Evolutionary conservation across 306 rosid genomes (phyloP).

Genomic region (Malus sylvestris): DNA sequence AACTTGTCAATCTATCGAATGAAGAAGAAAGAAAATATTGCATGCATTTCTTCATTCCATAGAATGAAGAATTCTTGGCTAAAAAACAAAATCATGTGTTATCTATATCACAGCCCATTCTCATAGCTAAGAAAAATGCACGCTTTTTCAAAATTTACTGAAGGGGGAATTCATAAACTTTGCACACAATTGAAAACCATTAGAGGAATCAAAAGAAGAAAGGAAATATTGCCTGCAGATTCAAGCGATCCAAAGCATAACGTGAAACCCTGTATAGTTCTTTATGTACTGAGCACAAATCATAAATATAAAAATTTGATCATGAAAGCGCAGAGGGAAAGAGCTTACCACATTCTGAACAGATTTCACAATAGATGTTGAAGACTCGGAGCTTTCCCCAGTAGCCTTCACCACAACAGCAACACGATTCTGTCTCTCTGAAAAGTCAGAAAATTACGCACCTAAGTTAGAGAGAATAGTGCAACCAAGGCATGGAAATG

Average conservation of each 20-base stretch:
- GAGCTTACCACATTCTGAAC: conserved; percentile 69
- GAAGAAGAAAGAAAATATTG: background rate
- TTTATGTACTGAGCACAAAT: background rate
- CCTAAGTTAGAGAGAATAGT: background rate
- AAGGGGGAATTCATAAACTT: background rate
- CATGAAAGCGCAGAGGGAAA: conserved; percentile 8
- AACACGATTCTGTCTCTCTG: conserved; percentile 37
- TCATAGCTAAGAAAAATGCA: background rate
- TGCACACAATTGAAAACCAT: background rate
- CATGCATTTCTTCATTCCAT: too few species aligned
- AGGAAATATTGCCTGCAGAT: background rate
- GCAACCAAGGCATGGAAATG: background rate
- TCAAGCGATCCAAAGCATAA: background rate
- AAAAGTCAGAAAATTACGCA: conserved; percentile 6
- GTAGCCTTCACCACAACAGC: conserved; percentile 55
- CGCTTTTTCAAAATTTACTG: background rate
- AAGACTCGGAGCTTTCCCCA: conserved; percentile 66
- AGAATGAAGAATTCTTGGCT: background rate
- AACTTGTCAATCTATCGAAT: background rate
- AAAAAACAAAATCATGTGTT: background rate
- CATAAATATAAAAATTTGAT: background rate
- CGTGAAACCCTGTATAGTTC: background rate
- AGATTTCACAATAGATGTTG: conserved; percentile 61
- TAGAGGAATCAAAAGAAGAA: background rate
- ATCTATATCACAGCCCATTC: background rate